A percentile compares a stretch with the other conserved stretches of the same genome.
Evolutionary conservation across 2,329 filamentous ascomycete species (phyloP).

Genomic region (Colletotrichum sp.): DNA sequence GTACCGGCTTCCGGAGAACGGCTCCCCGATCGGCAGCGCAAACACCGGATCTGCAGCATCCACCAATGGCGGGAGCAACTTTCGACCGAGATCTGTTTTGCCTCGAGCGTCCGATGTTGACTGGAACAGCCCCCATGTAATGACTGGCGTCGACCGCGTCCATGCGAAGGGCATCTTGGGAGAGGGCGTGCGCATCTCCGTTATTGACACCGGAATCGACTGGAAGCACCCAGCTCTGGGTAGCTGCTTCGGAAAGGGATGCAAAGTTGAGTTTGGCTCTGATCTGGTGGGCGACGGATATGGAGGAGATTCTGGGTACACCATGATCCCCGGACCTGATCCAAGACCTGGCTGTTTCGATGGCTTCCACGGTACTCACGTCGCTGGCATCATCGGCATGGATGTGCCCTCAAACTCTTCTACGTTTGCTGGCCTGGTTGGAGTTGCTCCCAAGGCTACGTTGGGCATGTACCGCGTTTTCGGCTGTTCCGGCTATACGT

Average conservation of each 20-base stretch:
- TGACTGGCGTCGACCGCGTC: conserved; percentile 5
- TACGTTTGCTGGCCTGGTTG: conserved; percentile 17
- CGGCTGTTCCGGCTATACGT: conserved; percentile 18
- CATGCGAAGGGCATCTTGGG: conserved; percentile 4
- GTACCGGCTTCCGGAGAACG: not conserved
- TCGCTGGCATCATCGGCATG: conserved; percentile 24
- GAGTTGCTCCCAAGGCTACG: conserved; percentile 28
- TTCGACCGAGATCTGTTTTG: not conserved
- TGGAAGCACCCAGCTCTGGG: conserved; percentile 1
- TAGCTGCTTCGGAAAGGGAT: conserved; percentile 7
- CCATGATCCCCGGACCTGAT: conserved; percentile 18
- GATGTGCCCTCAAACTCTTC: not conserved
- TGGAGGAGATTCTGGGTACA: not conserved
- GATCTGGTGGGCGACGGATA: conserved; percentile 23
- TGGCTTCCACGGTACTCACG: conserved; percentile 32
- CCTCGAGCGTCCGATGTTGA: not conserved
- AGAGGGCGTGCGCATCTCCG: not conserved
- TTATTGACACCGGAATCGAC: conserved; percentile 17
- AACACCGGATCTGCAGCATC: no score
- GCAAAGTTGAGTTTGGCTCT: conserved; percentile 21
- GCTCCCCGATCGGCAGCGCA: not conserved
- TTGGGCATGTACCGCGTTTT: conserved; percentile 27
- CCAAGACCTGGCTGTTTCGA: conserved; percentile 23
- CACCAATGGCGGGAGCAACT: not conserved
- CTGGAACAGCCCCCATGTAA: conserved; percentile 6